Conservation (phyloP, 257 asterid species). For the Lithospermum erythrorhizon region DNA sequence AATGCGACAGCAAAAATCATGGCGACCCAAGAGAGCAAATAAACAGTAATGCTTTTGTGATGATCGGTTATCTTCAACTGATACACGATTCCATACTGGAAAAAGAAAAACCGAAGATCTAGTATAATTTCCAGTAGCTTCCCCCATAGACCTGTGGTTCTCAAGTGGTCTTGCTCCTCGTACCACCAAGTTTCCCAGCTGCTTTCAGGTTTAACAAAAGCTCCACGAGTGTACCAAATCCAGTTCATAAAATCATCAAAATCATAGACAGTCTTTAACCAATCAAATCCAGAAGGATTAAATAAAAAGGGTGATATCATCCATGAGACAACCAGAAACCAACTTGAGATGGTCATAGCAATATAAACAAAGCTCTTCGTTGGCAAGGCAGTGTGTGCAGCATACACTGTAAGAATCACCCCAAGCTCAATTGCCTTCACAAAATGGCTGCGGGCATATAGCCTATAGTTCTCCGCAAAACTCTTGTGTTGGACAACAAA, state of each 20-base stretch:
- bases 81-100: conserved; percentile 90
- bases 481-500: conserved; percentile 87
- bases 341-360: conserved; percentile 69
- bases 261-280: conserved; percentile 92
- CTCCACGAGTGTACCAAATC: conserved; percentile 72
- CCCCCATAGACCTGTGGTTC: conserved; percentile 96
- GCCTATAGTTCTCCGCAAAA: conserved; percentile 72
- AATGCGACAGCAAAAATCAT: conserved; percentile 46
- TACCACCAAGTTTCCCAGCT: conserved; percentile 99
- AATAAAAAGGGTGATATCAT: conserved; percentile 76
- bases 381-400: conserved; percentile 44
- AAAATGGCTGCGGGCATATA: conserved; percentile 88
- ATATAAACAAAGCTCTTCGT: conserved; percentile 56
- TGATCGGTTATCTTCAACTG: conserved; percentile 45
- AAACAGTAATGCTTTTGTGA: conserved; percentile 49
- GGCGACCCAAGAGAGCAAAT: conserved; percentile 81
- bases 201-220: conserved; percentile 62
- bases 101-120: conserved; percentile 88
- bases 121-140: conserved; percentile 77
- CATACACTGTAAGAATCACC: conserved; percentile 63
- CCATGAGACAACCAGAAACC: conserved; percentile 94
- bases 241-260: conserved; percentile 70
- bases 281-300: conserved; percentile 89
- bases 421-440: conserved; percentile 96
- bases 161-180: conserved; percentile 83